phyloP scores from a whole-genome alignment of 2,329 filamentous ascomycete genomes.

The Penicillium sp. region DNA sequence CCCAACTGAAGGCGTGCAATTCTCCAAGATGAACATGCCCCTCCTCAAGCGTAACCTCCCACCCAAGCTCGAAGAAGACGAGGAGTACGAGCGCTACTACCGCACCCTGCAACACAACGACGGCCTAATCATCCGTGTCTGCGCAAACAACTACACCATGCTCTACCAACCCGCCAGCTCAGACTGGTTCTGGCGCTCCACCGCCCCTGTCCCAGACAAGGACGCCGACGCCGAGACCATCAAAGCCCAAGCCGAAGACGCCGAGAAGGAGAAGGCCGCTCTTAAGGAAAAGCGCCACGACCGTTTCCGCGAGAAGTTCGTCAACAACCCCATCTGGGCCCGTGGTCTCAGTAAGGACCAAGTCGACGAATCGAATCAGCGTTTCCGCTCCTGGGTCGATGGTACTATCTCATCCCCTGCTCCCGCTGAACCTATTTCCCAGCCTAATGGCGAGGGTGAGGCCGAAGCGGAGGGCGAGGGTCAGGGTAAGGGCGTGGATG shows the following conservation, averaged over 20 bases:
- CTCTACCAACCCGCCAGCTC: slow-evolving; percentile 70
- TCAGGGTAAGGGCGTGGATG: slow-evolving; percentile 5
- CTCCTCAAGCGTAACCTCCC: slow-evolving; percentile 73
- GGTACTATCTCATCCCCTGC: slow-evolving; percentile 25
- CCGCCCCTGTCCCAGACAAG: slow-evolving; percentile 20
- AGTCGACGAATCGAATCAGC: slow-evolving; percentile 50
- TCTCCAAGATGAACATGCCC: slow-evolving; percentile 65
- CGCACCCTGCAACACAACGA: slow-evolving; percentile 63
- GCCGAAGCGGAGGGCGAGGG: not conserved
- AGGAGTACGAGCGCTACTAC: slow-evolving; percentile 59
- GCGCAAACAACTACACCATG: slow-evolving; percentile 76
- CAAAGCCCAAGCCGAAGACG: slow-evolving; percentile 34
- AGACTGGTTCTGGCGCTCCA: slow-evolving; percentile 67
- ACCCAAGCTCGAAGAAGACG: slow-evolving; percentile 60
- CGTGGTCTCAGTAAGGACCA: slow-evolving; percentile 52
- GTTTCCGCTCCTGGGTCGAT: slow-evolving; percentile 51
- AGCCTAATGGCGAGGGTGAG: slow-evolving; percentile 12
- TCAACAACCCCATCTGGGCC: slow-evolving; percentile 55
- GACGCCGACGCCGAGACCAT: slow-evolving; percentile 20
- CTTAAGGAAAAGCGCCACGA: slow-evolving; percentile 48
- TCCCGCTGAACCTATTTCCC: slow-evolving; percentile 12
- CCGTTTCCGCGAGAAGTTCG: slow-evolving; percentile 54
- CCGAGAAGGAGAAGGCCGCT: slow-evolving; percentile 36
- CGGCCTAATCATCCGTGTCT: slow-evolving; percentile 71
- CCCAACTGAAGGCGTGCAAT: slow-evolving; percentile 76